Evolutionary conservation across 768 basidiomycete genomes (phyloP), one percentile per base, ranked within the genome.

Genomic region (Suillus bovinus): DNA sequence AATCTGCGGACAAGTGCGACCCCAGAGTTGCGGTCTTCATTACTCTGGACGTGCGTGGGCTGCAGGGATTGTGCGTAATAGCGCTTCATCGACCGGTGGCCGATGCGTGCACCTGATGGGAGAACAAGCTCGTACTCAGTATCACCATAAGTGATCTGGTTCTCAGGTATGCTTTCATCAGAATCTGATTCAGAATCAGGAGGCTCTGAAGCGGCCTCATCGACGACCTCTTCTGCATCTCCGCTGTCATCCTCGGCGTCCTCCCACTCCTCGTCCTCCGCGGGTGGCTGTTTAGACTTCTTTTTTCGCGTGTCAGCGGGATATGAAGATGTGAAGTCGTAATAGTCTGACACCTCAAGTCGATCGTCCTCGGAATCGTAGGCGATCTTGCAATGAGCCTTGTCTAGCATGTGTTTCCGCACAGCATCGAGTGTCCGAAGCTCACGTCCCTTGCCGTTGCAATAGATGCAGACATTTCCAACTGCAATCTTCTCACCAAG

Each of bases 341-440:
- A 99, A 72, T 82, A 98, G 67, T 98, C 96, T 0, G 94, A 92
- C 6, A 96, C 66, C 67, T 96, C 96, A 58, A 96, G 84, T 46
- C 87, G 84, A 70, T 98, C 94, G 42, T 78, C 71, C 68, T 92
- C 88, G 1, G 83, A 77, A 62, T 94, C 93, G 74, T 96, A 99
- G 0, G 93, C 90, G 66, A 99, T 86, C 77, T 97, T 98, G 83
- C 96, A 98, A 71, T 99, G 97, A 62, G 85, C 83, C 78, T 99
- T 99, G 80, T 96, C 96, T 44, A 86, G 64, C 97, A 99, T 99
- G 73, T 99, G 97, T 70, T 92, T 93, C 67, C 95, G 81, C 5
- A 93, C 95, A 0, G 96, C 96, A 4, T 94, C 90, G 59, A 96
- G 71, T 17, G 86, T 89, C 61, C 87, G 84, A 75, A 94, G 94